Base-by-base conservation (phyloP, 2,329 filamentous ascomycete genomes). In the Blastomyces silverae region DNA sequence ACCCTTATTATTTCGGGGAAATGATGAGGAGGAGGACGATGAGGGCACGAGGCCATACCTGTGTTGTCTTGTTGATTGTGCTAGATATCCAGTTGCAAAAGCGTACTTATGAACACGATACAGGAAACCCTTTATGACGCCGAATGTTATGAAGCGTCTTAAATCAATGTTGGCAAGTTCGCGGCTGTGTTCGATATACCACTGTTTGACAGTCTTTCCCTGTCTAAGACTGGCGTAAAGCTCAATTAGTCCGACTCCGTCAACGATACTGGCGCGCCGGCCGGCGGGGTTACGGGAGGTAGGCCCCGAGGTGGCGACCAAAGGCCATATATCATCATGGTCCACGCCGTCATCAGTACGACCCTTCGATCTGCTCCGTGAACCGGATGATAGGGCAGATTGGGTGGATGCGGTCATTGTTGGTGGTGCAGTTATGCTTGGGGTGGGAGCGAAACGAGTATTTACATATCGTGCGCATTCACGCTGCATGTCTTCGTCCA, bases 71-170 rank as follows among this genome's bases (percentile, higher is more conserved):
- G 52, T 64, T 67, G 58, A 65, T 66, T 61, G 68, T 63, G 73
- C 70, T 1, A 74, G 72, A 48, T 76, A 69, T 0, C 74, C 71
- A 6, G 78, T 76, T 56, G 77, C 73, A 68, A 95, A 85, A 37
- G 91, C 89, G 74, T 95, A 95, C 75, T 94, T 95, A 79, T 97
- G 91, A 52, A 97, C 88, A 44, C 94, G 86, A 76, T 97, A 97
- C 31, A 99, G 79, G 70, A 95, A 90, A 20, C 93, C 92, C 78
- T 97, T 97, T 75, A 97, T 96, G 66, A 97, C 85, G 65, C 93
- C 94, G 72, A 97, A 99, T 66, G 96, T 95, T 68, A 97, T 91
- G 68, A 99, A 88, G 37, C 94, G 88, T 15, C 94, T 86, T 64
- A 97, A 86, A 75, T 99, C 94, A 65, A 99, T 87, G 72, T 88